phyloP scores from a whole-genome alignment of 1,284 basidiomycete species.

The Trametes versicolor region DNA sequence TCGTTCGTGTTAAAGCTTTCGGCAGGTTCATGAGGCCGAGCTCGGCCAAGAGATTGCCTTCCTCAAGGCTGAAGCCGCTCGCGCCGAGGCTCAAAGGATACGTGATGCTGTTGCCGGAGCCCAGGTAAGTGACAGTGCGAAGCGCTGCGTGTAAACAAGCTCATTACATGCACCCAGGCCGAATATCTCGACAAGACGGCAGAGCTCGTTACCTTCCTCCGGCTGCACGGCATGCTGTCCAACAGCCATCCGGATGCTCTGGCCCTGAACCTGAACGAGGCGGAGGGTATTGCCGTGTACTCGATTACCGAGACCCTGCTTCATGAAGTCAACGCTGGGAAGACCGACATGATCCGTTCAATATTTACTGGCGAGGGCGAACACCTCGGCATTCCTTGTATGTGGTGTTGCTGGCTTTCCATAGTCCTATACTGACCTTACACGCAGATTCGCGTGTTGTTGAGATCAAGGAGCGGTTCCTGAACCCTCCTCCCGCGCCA shows the following conservation, averaged over 20 bases:
- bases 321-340: constrained; percentile 59
- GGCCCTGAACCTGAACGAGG: constrained; percentile 56
- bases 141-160: constrained; percentile 2
- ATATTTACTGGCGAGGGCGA: constrained; percentile 66
- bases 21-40: constrained; percentile 73
- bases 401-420: constrained; percentile 37
- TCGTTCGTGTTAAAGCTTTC: constrained; percentile 12
- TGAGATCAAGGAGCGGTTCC: constrained; percentile 61
- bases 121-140: constrained; percentile 56
- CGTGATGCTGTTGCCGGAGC: constrained; percentile 64
- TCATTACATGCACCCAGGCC: constrained; percentile 46
- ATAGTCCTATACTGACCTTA: constrained; percentile 1
- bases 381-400: constrained; percentile 69
- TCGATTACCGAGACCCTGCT: constrained; percentile 62
- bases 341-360: constrained; percentile 59
- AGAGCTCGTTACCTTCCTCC: constrained; percentile 71
- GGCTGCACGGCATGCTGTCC: constrained; percentile 68
- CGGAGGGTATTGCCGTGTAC: constrained; percentile 64
- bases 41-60: constrained; percentile 61
- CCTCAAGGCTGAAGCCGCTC: constrained; percentile 64
- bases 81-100: constrained; percentile 61
- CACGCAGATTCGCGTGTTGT: constrained; percentile 63
- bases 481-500: constrained; percentile 55
- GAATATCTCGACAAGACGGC: constrained; percentile 51
- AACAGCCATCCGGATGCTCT: constrained; percentile 55